Evolutionary conservation across 1,284 basidiomycete species (phyloP).

Genomic region (Apiotrichum gamsii): DNA sequence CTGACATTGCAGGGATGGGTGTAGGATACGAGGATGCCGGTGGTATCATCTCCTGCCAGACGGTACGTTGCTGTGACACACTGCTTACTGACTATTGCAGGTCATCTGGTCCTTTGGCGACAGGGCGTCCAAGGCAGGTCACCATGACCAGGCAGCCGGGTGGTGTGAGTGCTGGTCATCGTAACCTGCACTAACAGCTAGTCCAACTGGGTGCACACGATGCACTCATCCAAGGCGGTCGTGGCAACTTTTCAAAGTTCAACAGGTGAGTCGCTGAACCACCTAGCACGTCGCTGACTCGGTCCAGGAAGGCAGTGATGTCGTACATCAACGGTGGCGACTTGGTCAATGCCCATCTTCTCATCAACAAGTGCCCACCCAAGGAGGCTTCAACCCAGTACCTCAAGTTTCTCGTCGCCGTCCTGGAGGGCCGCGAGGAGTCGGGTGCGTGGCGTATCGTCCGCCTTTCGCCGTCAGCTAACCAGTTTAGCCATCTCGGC

Average conservation of each 20-base stretch:
- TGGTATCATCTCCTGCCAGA: constrained; percentile 8
- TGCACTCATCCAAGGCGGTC: neutral
- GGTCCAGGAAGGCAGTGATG: constrained; percentile 6
- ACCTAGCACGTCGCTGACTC: neutral
- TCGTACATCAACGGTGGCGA: constrained; percentile 5
- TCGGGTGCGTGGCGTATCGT: neutral
- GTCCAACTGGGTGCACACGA: constrained; percentile 5
- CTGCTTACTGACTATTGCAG: neutral
- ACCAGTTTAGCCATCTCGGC: constrained; percentile 3
- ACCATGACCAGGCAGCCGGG: constrained; percentile 5
- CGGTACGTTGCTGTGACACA: neutral
- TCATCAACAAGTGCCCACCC: constrained; percentile 6
- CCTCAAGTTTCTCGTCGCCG: constrained; percentile 16
- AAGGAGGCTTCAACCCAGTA: constrained; percentile 19
- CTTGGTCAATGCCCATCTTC: neutral
- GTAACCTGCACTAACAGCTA: too few species aligned
- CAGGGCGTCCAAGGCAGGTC: neutral
- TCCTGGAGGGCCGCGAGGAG: neutral
- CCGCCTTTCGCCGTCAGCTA: too few species aligned
- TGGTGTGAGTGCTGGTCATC: constrained; percentile 16
- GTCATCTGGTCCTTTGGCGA: constrained; percentile 12
- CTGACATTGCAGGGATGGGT: neutral
- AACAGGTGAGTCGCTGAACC: neutral
- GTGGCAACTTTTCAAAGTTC: constrained; percentile 6
- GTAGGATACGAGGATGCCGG: too few species aligned